Base-by-base conservation (phyloP, 306 rosid genomes). In the Cyamopsis tetragonoloba region DNA sequence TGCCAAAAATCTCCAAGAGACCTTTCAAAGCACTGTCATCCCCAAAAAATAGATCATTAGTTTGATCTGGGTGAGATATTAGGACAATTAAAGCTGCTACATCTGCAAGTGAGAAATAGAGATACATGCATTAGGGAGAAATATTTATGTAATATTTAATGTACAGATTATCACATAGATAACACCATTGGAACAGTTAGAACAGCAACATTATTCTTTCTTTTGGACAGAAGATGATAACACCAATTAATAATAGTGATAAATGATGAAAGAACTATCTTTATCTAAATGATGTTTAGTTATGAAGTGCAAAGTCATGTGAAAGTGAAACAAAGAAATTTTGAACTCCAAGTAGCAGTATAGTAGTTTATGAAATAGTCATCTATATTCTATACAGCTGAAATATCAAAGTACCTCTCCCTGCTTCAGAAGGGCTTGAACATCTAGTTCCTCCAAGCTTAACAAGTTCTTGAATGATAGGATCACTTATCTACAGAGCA, bases 361-460 rank as follows among this genome's bases (percentile, higher is more conserved):
- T n/a, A n/a, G n/a, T 17, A 38, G 64, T 38, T 49, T 69, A 75
- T 63, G 54, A 70, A 58, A 71, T 8, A 37, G 38, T 61, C 50
- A 62, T 62, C 34, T 37, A 66, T 30, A 66, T 39, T 62, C 34
- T 37, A 66, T 30, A 66, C 34, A 59, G 67, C 51, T 61, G 65
- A 55, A 62, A 71, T 27, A 57, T 42, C 37, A 66, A 60, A 43
- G 30, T 81, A 92, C 98, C 96, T 84, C 75, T 80, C 53, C 85
- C 92, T 48, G 91, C 91, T 77, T 87, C 98, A 15, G 4, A 26
- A 20, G 83, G 80, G 66, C 84, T 82, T 76, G 84, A 76, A 84
- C 92, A 85, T 75, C 56, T 79, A 31, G 57, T 32, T 76, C 96
- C 98, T 34, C 98, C 98, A 62, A 81, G 79, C 81, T 87, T 89